Evolutionary conservation across 1,284 basidiomycete species (phyloP).

Genomic region (Leccinum angustisporum): DNA sequence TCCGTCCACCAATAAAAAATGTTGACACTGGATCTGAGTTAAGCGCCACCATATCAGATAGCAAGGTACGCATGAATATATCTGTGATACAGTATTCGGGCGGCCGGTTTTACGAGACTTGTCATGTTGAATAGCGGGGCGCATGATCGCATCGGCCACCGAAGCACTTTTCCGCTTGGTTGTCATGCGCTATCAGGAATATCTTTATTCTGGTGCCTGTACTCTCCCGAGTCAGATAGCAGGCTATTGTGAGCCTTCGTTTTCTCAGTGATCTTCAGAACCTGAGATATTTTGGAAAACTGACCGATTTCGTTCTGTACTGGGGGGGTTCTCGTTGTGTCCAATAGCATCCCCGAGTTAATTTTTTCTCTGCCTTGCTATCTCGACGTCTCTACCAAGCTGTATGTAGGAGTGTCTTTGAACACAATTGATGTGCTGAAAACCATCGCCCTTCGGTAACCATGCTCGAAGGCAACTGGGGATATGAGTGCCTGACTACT

Average conservation of each 20-base stretch:
- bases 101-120: background rate
- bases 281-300: background rate
- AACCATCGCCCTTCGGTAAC: background rate
- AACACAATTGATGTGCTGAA: background rate
- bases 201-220: background rate
- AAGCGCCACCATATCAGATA: background rate
- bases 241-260: background rate
- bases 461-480: background rate
- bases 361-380: background rate
- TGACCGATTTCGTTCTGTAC: background rate
- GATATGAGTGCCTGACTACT: background rate
- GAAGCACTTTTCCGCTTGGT: background rate
- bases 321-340: background rate
- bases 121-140: background rate
- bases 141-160: slow-evolving; percentile 6
- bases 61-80: background rate
- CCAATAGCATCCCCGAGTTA: background rate
- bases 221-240: background rate
- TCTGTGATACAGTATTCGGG: background rate
- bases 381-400: background rate
- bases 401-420: background rate
- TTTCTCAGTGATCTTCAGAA: background rate
- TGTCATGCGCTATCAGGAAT: background rate
- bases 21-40: background rate
- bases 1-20: background rate